These are phyloP conservation scores for Cupressus sempervirens DNA, from an alignment of 75 land plant species.

Conservation along the genomic window DNA sequence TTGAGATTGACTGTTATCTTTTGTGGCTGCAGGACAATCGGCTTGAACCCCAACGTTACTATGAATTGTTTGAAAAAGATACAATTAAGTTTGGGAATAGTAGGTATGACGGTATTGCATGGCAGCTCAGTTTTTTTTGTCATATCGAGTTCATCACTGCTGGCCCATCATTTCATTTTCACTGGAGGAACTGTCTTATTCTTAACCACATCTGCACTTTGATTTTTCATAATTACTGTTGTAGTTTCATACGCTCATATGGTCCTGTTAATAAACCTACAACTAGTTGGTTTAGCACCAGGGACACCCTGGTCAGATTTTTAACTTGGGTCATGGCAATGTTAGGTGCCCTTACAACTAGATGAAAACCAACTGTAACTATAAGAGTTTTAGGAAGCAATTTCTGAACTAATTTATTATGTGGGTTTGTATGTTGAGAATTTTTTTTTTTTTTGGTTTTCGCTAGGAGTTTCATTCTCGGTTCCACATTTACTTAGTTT, in stretches of 20 bases:
- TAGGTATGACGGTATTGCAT: slow-evolving; percentile 50
- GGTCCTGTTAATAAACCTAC: not conserved
- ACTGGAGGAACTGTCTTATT: not conserved
- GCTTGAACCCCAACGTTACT: slow-evolving; percentile 92
- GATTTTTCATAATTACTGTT: not conserved
- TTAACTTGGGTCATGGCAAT: not conserved
- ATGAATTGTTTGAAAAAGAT: slow-evolving; percentile 92
- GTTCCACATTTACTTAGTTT: not conserved
- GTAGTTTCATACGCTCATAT: not conserved
- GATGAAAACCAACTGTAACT: not conserved
- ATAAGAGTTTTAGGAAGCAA: not conserved
- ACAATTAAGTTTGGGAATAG: slow-evolving; percentile 97
- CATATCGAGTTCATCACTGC: not conserved
- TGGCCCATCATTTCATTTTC: not conserved
- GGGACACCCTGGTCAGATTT: not conserved
- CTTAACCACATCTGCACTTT: not conserved
- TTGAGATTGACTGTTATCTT: not conserved
- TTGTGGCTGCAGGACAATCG: slow-evolving; percentile 63
- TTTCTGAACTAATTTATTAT: not conserved
- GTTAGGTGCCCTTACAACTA: not conserved
- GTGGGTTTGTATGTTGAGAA: not conserved
- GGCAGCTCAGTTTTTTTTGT: not conserved
- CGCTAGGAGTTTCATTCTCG: not conserved
- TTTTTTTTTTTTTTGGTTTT: slow-evolving; percentile 3
- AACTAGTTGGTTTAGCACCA: not conserved